Evolutionary conservation across 225 moss, liverwort and hornwort genomes (phyloP).

Genomic region (Climacium dendroides): DNA sequence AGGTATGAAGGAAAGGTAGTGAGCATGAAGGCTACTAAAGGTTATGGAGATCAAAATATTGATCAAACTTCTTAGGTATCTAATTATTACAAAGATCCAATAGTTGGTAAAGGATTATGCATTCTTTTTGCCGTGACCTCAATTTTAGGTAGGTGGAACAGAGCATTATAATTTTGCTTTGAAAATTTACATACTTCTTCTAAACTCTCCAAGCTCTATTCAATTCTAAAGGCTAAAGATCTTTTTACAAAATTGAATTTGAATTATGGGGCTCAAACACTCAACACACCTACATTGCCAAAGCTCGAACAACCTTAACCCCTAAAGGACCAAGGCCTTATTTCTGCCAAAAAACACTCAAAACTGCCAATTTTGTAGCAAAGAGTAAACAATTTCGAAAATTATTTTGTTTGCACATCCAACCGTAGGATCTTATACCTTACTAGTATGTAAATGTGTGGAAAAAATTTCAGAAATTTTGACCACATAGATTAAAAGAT

Average conservation of each 20-base stretch:
- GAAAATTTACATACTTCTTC: neutral
- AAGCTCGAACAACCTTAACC: neutral
- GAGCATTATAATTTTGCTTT: neutral
- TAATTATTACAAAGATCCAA: neutral
- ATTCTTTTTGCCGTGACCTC: neutral
- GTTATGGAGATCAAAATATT: neutral
- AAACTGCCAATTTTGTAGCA: no score
- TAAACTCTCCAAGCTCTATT: fast-evolving
- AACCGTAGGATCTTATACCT: no score
- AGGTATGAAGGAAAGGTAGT: no score
- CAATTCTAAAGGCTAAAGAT: neutral
- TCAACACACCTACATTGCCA: neutral
- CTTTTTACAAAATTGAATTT: neutral
- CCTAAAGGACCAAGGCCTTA: no score
- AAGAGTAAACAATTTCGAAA: no score
- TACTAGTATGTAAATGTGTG: no score
- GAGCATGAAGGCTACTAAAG: no score
- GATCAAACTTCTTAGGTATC: fast-evolving
- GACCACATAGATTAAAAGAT: no score
- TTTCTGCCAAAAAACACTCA: no score
- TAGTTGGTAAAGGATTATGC: fast-evolving
- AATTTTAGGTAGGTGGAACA: fast-evolving
- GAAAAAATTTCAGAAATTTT: no score
- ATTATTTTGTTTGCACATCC: no score
- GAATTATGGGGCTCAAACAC: neutral